phyloP scores from a whole-genome alignment of 345 rosid species.

The Melaleuca quinquenervia region DNA sequence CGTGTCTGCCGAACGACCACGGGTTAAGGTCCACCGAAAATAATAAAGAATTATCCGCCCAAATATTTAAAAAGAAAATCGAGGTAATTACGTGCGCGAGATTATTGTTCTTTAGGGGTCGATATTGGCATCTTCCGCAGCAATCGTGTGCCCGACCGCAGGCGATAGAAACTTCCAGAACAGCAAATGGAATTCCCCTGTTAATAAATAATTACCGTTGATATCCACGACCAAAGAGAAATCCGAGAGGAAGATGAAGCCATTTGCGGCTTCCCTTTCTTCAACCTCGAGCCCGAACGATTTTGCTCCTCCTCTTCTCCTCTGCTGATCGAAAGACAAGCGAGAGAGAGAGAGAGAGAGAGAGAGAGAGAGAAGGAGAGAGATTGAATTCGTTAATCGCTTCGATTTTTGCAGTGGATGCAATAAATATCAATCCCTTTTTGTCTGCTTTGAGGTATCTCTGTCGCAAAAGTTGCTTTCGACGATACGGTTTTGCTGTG shows the following conservation, averaged over 20 bases:
- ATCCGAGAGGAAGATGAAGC: neutral
- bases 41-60: too few species aligned
- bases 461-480: neutral
- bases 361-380: neutral
- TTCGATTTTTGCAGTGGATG: neutral
- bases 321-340: neutral
- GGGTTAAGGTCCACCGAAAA: too few species aligned
- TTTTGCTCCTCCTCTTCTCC: neutral
- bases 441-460: constrained; percentile 7
- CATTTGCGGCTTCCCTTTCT: neutral
- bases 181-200: neutral
- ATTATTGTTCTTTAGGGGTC: too few species aligned
- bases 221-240: neutral
- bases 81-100: too few species aligned
- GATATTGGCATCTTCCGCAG: too few species aligned
- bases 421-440: neutral
- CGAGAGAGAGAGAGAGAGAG: neutral
- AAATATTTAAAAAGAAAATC: too few species aligned
- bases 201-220: neutral
- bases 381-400: neutral
- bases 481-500: neutral
- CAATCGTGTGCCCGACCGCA: neutral
- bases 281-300: neutral
- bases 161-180: neutral
- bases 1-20: too few species aligned